These are phyloP conservation scores for Fusarium aywerte DNA, from an alignment of 2,329 filamentous ascomycete genomes.

Conservation along the genomic window DNA sequence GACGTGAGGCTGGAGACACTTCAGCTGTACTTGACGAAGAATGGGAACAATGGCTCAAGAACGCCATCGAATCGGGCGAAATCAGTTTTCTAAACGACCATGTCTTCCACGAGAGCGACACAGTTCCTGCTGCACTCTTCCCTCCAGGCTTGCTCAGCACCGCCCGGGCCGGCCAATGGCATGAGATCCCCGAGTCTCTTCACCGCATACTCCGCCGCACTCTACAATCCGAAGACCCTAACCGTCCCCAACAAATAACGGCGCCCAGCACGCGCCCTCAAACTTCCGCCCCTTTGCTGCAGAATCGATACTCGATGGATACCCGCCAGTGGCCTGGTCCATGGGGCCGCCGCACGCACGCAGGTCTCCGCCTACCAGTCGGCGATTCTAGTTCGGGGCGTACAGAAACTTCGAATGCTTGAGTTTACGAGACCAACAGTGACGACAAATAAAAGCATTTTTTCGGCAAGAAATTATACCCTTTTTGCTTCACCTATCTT, in stretches of 20 bases:
- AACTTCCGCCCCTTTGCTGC: slow-evolving; percentile 22
- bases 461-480: slow-evolving; percentile 40
- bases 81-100: slow-evolving; percentile 60
- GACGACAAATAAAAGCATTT: slow-evolving; percentile 29
- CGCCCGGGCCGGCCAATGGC: slow-evolving; percentile 67
- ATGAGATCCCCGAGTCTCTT: slow-evolving; percentile 66
- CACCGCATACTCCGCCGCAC: slow-evolving; percentile 63
- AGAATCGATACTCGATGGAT: slow-evolving; percentile 33
- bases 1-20: slow-evolving; percentile 69
- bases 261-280: slow-evolving; percentile 19
- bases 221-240: slow-evolving; percentile 54
- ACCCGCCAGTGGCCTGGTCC: slow-evolving; percentile 23
- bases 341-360: slow-evolving; percentile 44
- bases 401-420: slow-evolving; percentile 36
- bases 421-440: slow-evolving; percentile 12
- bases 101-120: slow-evolving; percentile 49
- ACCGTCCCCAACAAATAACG: slow-evolving; percentile 33
- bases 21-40: slow-evolving; percentile 73
- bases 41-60: slow-evolving; percentile 80
- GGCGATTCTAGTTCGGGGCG: slow-evolving; percentile 47
- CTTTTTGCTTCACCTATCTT: slow-evolving; percentile 21
- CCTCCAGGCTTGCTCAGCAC: slow-evolving; percentile 64
- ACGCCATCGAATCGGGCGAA: slow-evolving; percentile 72
- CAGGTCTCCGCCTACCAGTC: slow-evolving; percentile 55
- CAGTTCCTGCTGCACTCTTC: slow-evolving; percentile 54